These are phyloP conservation scores for Exophiala oligosperma DNA, from an alignment of 2,329 filamentous ascomycete genomes.

Conservation along the genomic window DNA sequence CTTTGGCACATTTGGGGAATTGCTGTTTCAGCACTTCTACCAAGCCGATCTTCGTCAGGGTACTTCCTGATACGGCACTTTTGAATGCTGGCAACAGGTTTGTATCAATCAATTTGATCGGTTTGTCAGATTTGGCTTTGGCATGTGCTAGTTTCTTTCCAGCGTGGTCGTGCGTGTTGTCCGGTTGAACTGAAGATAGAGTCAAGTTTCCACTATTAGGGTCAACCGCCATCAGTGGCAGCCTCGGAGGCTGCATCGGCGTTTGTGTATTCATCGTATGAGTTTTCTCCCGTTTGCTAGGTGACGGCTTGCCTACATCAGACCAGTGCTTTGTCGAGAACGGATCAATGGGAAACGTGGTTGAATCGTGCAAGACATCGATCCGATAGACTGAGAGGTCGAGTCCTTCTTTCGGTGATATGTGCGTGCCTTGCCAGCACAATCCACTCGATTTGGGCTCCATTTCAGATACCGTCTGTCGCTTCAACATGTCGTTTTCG, in stretches of 20 bases:
- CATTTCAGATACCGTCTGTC: constrained; percentile 65
- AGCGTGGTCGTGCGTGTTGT: background rate
- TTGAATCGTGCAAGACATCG: constrained; percentile 50
- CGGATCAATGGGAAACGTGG: constrained; percentile 67
- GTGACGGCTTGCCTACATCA: constrained; percentile 18
- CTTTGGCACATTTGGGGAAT: constrained; percentile 70
- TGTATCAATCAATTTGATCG: constrained; percentile 48
- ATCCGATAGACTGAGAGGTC: constrained; percentile 65
- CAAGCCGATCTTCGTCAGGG: constrained; percentile 72
- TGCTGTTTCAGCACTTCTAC: constrained; percentile 73
- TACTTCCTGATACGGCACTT: constrained; percentile 65
- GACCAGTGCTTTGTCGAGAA: constrained; percentile 82
- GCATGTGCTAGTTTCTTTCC: constrained; percentile 3
- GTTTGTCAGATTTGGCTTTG: constrained; percentile 14
- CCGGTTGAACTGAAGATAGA: background rate
- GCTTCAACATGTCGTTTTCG: constrained; percentile 68
- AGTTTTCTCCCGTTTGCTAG: constrained; percentile 28
- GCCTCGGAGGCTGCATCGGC: constrained; percentile 32
- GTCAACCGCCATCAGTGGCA: constrained; percentile 27
- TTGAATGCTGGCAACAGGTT: constrained; percentile 69
- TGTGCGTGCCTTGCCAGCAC: constrained; percentile 69
- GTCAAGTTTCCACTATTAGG: constrained; percentile 15
- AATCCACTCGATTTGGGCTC: constrained; percentile 77
- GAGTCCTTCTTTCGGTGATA: constrained; percentile 46
- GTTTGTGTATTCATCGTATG: constrained; percentile 30